These are phyloP conservation scores for Pyricularia sp. DNA, from an alignment of 2,329 filamentous ascomycete species.

Conservation along the genomic window DNA sequence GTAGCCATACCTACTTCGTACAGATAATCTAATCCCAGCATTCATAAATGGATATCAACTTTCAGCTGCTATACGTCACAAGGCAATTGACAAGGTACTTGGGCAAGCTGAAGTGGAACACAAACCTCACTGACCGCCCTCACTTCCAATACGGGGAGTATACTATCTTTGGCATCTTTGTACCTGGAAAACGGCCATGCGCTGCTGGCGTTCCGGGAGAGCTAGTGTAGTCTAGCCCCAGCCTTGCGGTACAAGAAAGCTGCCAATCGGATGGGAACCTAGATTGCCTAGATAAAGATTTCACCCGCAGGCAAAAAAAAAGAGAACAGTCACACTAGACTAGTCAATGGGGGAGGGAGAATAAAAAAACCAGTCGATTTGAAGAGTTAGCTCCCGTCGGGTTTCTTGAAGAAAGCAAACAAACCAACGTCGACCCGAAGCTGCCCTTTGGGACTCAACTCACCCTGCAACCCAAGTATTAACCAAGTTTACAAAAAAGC, in stretches of 20 bases:
- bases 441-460: neutral
- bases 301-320: neutral
- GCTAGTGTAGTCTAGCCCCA: neutral
- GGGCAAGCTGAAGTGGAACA: neutral
- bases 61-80: no score
- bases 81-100: no score
- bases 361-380: no score
- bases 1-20: no score
- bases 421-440: neutral
- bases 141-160: neutral
- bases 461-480: neutral
- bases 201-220: neutral
- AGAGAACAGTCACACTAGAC: neutral
- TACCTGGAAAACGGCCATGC: neutral
- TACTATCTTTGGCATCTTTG: neutral
- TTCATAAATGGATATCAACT: no score
- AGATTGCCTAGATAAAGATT: neutral
- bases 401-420: neutral
- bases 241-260: neutral
- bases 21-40: no score
- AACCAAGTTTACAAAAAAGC: neutral
- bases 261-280: neutral
- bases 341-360: neutral
- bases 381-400: neutral
- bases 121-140: neutral